phyloP scores from a whole-genome alignment of 306 rosid genomes.

The Urtica urens region DNA sequence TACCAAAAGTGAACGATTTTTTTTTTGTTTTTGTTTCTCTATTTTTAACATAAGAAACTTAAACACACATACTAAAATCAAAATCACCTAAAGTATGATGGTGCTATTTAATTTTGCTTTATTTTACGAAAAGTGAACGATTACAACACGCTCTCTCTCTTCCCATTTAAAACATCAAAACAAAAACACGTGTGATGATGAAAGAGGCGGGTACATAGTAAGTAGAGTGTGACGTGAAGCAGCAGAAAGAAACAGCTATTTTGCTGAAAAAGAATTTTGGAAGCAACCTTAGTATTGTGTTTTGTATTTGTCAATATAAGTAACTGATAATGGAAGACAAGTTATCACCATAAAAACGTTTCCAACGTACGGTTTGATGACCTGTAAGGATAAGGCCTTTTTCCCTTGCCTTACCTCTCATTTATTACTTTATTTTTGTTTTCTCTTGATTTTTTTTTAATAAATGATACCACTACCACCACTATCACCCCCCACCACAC shows the following conservation, averaged over 20 bases:
- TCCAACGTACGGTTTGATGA: not conserved
- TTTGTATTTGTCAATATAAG: too few species aligned
- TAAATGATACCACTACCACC: not conserved
- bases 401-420: not conserved
- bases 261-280: not conserved
- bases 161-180: too few species aligned
- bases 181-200: not conserved
- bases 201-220: not conserved
- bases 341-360: constrained; percentile 1
- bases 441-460: not conserved
- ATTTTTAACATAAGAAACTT: too few species aligned
- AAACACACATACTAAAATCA: too few species aligned
- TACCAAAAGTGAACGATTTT: too few species aligned
- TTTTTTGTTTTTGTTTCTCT: too few species aligned
- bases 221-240: constrained; percentile 5
- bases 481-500: not conserved
- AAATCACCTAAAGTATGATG: too few species aligned
- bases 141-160: too few species aligned
- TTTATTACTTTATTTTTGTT: not conserved
- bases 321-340: not conserved
- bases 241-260: constrained; percentile 18
- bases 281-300: not conserved
- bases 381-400: constrained; percentile 45
- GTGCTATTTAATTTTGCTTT: too few species aligned
- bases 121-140: too few species aligned